Base-by-base conservation (phyloP, 2,329 filamentous ascomycete species). In the Hypoxylon rubiginosum region DNA sequence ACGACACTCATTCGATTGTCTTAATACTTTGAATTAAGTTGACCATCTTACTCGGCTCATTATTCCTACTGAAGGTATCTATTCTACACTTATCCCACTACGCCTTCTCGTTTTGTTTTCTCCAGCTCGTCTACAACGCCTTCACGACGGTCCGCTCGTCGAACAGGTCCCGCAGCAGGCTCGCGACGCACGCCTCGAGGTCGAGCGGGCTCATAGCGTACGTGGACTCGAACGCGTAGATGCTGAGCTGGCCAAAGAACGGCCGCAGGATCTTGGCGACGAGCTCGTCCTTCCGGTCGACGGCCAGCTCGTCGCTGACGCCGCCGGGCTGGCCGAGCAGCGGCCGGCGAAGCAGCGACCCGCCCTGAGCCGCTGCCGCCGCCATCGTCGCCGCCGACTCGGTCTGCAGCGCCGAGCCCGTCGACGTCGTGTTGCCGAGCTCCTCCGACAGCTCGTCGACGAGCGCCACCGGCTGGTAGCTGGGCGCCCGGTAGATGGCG, bases 191-290 rank as follows among this genome's bases (percentile, higher is more conserved):
- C 9, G 83, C 83, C 55, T 89, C 86, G 72, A 85, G 77, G 77
- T 97, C 93, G 26, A 91, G 80, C 45, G 79, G 79, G 36, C 89
- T 90, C 89, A 97, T 94, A 15, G 91, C 89, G 78, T 99, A 99
- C 59, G 92, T 95, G 67, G 91, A 92, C 82, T 99, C 96, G 80
- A 97, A 99, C 0, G 92, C 91, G 77, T 91, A 92, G 74, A 99
- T 97, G 77, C 94, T 97, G 69, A 99, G 81, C 76, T 97, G 92
- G 13, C 91, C 91, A 76, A 98, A 93, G 80, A 97, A 98, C 0
- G 95, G 95, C 71, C 92, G 85, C 67, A 98, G 80, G 11, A 97
- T 87, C 76, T 91, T 91, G 63, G 89, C 89, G 4, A 96, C 87
- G 62, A 98, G 80, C 78, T 91, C 88, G 57, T 90, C 88, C 73